Evolutionary conservation across 2,329 filamentous ascomycete genomes (phyloP).

Genomic region (Dryadomyces quercivorus): DNA sequence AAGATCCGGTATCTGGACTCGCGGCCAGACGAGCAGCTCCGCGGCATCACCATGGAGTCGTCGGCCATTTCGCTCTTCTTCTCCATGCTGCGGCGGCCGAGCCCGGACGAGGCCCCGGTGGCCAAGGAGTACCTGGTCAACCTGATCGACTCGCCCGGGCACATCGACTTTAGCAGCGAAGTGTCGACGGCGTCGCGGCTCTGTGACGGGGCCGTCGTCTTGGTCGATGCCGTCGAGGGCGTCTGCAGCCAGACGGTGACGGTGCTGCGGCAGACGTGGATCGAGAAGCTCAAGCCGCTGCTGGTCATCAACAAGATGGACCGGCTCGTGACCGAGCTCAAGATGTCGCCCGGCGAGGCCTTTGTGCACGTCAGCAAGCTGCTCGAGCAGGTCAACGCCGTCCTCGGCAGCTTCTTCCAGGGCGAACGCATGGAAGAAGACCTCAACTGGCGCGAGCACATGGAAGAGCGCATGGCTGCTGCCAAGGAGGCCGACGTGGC

Average conservation of each 20-base stretch:
- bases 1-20: constrained; percentile 98
- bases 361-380: constrained; percentile 82
- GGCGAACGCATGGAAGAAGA: constrained; percentile 98
- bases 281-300: constrained; percentile 86
- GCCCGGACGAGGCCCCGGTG: constrained; percentile 54
- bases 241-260: constrained; percentile 98
- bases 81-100: constrained; percentile 68
- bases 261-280: constrained; percentile 88
- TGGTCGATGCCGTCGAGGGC: constrained; percentile 94
- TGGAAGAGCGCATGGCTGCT: constrained; percentile 74
- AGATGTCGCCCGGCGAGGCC: constrained; percentile 83
- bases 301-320: constrained; percentile 99
- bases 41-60: constrained; percentile 99
- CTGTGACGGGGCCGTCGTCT: constrained; percentile 85
- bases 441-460: constrained; percentile 83
- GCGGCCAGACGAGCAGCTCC: constrained; percentile 84
- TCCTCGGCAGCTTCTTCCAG: constrained; percentile 94
- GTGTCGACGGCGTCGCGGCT: constrained; percentile 90
- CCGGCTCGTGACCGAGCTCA: constrained; percentile 81
- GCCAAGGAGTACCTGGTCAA: constrained; percentile 92
- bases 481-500: constrained; percentile 64
- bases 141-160: constrained; percentile 91
- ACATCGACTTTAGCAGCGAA: constrained; percentile 98
- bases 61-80: constrained; percentile 96
- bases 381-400: constrained; percentile 91